These are phyloP conservation scores for Candida glucosophila DNA, from an alignment of 1,139 yeast species.

Conservation along the genomic window DNA sequence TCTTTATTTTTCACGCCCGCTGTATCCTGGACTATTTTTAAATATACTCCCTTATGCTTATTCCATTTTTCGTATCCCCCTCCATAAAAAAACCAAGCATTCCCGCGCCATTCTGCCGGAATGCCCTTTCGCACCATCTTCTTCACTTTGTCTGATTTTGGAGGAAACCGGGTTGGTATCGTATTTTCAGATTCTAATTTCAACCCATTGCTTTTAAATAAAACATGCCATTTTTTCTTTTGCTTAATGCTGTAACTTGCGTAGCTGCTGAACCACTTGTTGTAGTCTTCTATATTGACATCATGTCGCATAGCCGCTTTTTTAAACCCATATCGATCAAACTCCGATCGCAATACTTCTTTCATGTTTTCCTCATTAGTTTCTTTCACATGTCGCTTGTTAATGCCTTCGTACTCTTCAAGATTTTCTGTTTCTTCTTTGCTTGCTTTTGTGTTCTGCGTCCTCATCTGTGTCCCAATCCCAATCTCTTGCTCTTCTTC, in stretches of 20 bases:
- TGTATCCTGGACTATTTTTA: conserved; percentile 52
- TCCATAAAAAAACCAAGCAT: conserved; percentile 96
- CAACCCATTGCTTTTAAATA: conserved; percentile 67
- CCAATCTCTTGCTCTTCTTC: conserved; percentile 1
- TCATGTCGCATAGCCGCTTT: conserved; percentile 43
- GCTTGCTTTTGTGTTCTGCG: conserved; percentile 1
- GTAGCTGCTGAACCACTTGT: conserved; percentile 67
- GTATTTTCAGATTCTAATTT: conserved; percentile 23
- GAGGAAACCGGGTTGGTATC: conserved; percentile 57
- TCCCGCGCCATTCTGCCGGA: conserved; percentile 96
- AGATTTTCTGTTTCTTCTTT: conserved; percentile 2
- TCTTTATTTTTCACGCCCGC: conserved; percentile 50
- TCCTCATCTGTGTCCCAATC: conserved; percentile 5
- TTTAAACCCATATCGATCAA: conserved; percentile 82
- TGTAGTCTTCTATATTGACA: conserved; percentile 49
- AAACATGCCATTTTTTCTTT: conserved; percentile 63
- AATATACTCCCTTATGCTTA: conserved; percentile 66
- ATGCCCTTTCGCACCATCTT: conserved; percentile 84
- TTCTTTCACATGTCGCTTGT: background rate
- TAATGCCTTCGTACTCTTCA: conserved; percentile 1
- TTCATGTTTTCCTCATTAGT: conserved; percentile 1
- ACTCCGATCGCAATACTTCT: conserved; percentile 23
- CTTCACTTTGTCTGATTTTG: conserved; percentile 73
- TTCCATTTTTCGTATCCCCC: conserved; percentile 73
- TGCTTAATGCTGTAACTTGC: conserved; percentile 54